Conservation (phyloP, 805 yeast species). For the Yarrowia divulgata region DNA sequence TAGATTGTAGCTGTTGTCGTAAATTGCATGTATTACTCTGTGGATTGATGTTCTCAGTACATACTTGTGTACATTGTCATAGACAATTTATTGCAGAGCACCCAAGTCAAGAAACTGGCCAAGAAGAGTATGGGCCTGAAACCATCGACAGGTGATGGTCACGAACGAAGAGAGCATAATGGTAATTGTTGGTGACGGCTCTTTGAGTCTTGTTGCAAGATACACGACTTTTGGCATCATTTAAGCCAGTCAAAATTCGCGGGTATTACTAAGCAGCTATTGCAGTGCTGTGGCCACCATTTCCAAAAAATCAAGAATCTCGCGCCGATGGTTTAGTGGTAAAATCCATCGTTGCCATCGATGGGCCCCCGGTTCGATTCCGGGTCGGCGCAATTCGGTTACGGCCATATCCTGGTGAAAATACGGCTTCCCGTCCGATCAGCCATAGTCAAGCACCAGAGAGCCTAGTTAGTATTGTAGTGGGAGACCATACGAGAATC, state of each 20-base stretch:
- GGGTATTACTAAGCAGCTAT: neutral
- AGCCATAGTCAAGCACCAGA: conserved; percentile 38
- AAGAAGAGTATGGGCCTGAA: too few relatives aligned
- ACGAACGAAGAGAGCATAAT: too few relatives aligned
- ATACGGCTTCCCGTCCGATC: conserved; percentile 38
- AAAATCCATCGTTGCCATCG: conserved; percentile 36
- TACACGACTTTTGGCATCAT: too few relatives aligned
- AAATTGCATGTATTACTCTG: too few relatives aligned
- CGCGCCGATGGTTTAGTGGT: conserved; percentile 36
- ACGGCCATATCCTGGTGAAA: conserved; percentile 36
- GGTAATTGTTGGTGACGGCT: too few relatives aligned
- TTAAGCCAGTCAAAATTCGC: neutral
- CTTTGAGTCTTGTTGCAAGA: too few relatives aligned
- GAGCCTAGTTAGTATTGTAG: conserved; percentile 37
- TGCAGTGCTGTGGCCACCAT: neutral
- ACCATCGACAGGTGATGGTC: too few relatives aligned
- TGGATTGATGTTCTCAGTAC: too few relatives aligned
- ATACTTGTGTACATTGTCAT: too few relatives aligned
- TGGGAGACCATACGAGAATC: conserved; percentile 38
- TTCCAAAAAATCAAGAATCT: neutral
- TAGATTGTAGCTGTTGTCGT: neutral
- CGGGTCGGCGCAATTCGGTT: conserved; percentile 36
- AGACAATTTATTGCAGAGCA: too few relatives aligned
- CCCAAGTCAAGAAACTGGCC: too few relatives aligned
- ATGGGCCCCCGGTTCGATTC: conserved; percentile 37